Conservation (phyloP, 2,329 filamentous ascomycete species). For the Plenodomus tracheiphilus region DNA sequence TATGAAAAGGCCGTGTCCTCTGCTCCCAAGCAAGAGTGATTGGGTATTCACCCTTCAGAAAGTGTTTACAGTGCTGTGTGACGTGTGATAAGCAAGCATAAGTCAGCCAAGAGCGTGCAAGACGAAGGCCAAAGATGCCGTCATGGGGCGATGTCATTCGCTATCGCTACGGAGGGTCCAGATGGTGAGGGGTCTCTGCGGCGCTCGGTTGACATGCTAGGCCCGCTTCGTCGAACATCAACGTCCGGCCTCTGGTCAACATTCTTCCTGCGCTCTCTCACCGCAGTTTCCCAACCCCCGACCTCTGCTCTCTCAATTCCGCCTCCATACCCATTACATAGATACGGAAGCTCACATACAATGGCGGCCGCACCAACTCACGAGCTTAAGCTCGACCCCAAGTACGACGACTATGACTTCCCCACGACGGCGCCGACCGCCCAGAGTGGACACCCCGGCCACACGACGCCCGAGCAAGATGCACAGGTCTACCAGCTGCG, state of each 20-base stretch:
- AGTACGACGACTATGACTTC: conserved; percentile 96
- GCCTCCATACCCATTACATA: no score
- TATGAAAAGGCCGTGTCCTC: conserved; percentile 29
- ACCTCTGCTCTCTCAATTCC: conserved; percentile 6
- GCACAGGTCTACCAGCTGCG: conserved; percentile 86
- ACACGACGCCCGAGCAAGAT: conserved; percentile 85
- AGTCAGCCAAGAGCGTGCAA: neutral
- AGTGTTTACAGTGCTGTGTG: conserved; percentile 4
- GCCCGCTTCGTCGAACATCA: conserved; percentile 32
- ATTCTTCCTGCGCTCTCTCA: neutral
- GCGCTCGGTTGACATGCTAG: conserved; percentile 23
- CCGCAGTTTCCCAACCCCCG: conserved; percentile 5
- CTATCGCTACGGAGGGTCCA: conserved; percentile 10
- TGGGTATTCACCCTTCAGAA: conserved; percentile 19
- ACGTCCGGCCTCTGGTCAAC: conserved; percentile 9
- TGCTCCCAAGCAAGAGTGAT: conserved; percentile 21
- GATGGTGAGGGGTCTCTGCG: conserved; percentile 10
- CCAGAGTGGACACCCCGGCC: conserved; percentile 80
- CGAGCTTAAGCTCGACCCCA: conserved; percentile 68
- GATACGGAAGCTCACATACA: no score
- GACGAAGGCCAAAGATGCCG: conserved; percentile 8
- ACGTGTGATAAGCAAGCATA: no score
- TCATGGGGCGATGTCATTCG: conserved; percentile 12
- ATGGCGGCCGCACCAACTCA: conserved; percentile 35
- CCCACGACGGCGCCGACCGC: conserved; percentile 74